Evolutionary conservation across 352 stramenopile genomes (phyloP), one percentile per base, ranked within the genome.

Genomic region (Globisporangium spiculum): DNA sequence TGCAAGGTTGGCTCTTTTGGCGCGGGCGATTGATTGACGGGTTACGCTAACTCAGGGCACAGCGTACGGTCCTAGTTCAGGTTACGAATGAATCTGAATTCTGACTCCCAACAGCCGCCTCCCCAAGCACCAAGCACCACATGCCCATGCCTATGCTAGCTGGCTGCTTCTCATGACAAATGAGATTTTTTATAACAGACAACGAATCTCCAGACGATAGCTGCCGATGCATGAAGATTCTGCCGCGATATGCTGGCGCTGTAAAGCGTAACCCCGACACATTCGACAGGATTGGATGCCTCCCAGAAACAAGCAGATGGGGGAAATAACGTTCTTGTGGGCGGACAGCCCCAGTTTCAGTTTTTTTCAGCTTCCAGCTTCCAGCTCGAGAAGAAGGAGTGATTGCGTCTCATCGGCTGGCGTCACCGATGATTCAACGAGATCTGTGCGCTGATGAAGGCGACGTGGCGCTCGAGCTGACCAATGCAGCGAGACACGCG

Each of bases 271-370:
- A 20, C 41, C 41, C 41, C 41, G 7, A n/a, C 14, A 50, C 9
- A 22, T 50, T 20, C 38, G 20, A 46, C 14, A 50, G 16, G 41
- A 50, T 50, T 50, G 6, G 41, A 50, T 5, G 41, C 16, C 41
- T 9, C 16, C 14, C 30, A 46, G 38, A 16, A 20, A 8, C n/a
- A 56, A 46, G 27, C 30, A 48, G 55, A 36, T 46, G 30, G 27
- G 30, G 32, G 12, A 14, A 48, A 38, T 50, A 62, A 62, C 18
- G 32, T 62, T 62, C 56, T 62, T 62, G 56, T 62, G 56, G 55
- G n/a, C 8, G 18, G 44, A 52, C 44, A 52, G 18, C 16, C 44
- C 18, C 6, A 52, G 7, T 22, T 24, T 50, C 41, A 32, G 30
- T 32, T 32, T 32, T 30, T 32, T 32, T 32, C 30, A 32, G 30